Conservation (phyloP, 139 green algal species). For the Volvox reticuliferus region DNA sequence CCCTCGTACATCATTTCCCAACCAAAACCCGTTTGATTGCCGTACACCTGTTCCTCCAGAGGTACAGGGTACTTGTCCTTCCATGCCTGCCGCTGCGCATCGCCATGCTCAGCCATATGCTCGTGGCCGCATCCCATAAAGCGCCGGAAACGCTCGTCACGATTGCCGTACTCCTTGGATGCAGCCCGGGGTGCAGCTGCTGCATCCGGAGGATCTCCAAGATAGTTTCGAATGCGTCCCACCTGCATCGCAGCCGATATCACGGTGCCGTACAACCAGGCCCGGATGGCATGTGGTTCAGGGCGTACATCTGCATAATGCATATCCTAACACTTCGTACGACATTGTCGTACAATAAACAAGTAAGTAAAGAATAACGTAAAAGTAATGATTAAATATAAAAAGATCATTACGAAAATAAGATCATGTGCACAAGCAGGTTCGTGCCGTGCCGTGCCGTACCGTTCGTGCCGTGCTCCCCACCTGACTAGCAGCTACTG, state of each 20-base stretch:
- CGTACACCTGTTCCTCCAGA: neutral
- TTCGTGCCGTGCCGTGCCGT: too few species aligned
- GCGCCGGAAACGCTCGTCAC: constrained; percentile 3
- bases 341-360: too few species aligned
- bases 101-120: constrained; percentile 23
- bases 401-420: too few species aligned
- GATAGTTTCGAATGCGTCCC: constrained; percentile 13
- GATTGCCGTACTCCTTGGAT: constrained; percentile 4
- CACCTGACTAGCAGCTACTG: too few species aligned
- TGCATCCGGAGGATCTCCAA: constrained; percentile 52
- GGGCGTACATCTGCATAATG: too few species aligned
- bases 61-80: neutral
- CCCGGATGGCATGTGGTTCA: too few species aligned
- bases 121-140: constrained; percentile 23
- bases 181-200: constrained; percentile 28
- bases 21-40: neutral
- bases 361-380: too few species aligned
- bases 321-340: too few species aligned
- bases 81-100: neutral
- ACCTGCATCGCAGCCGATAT: neutral
- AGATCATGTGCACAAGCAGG: too few species aligned
- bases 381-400: too few species aligned
- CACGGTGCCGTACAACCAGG: too few species aligned
- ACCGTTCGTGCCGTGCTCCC: too few species aligned
- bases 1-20: neutral